A percentile compares a stretch with the other conserved stretches of the same genome.
Evolutionary conservation across 2,329 filamentous ascomycete genomes (phyloP).

Genomic region (Aspergillaceae sp.): DNA sequence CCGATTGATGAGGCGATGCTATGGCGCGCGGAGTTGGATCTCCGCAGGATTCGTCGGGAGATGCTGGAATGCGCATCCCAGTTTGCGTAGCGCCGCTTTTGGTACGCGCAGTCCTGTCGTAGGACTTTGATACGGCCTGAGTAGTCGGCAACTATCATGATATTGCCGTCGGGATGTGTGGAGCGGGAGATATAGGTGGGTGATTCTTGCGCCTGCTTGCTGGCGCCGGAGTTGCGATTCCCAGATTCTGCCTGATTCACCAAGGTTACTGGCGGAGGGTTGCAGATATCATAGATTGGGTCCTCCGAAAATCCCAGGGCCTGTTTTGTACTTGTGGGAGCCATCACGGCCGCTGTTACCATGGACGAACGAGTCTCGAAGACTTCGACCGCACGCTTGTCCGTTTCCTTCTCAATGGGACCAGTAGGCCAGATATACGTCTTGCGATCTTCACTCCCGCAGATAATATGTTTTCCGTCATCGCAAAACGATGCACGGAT

Average conservation of each 20-base stretch:
- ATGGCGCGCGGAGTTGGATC: conserved; percentile 49
- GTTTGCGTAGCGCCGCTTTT: conserved; percentile 65
- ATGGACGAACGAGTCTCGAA: conserved; percentile 86
- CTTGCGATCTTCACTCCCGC: conserved; percentile 83
- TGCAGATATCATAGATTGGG: conserved; percentile 92
- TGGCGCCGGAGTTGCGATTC: conserved; percentile 23
- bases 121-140: conserved; percentile 88
- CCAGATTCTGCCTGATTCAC: conserved; percentile 48
- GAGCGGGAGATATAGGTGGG: conserved; percentile 70
- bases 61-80: conserved; percentile 74
- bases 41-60: conserved; percentile 54
- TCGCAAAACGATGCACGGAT: conserved; percentile 85
- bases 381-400: conserved; percentile 75
- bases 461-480: conserved; percentile 76
- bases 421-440: conserved; percentile 82
- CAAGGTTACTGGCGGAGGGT: conserved; percentile 80
- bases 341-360: conserved; percentile 81
- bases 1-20: conserved; percentile 43
- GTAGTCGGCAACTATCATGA: conserved; percentile 85
- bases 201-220: conserved; percentile 53
- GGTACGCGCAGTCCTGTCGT: conserved; percentile 81
- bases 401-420: conserved; percentile 56
- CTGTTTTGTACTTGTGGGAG: conserved; percentile 67
- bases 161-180: conserved; percentile 71
- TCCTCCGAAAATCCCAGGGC: conserved; percentile 74